A percentile compares a stretch with the other conserved stretches of the same genome.
Evolutionary conservation across 345 rosid species (phyloP).

Genomic region (Eucalyptus caleyi): DNA sequence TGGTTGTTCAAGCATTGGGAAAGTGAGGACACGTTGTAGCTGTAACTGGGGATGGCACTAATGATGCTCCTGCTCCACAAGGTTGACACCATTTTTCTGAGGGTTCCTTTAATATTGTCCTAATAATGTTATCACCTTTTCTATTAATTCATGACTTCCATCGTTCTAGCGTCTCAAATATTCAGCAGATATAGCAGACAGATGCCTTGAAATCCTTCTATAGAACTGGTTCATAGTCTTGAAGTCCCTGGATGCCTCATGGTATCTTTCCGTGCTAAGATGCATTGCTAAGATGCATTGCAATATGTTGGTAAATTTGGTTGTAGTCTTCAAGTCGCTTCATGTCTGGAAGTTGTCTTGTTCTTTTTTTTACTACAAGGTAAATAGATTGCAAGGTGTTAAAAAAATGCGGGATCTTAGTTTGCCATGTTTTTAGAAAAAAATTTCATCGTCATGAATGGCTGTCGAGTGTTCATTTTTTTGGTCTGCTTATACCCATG

Average conservation of each 20-base stretch:
- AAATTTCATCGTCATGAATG: not conserved
- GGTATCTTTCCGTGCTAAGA: not conserved
- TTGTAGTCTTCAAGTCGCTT: not conserved
- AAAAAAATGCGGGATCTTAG: not conserved
- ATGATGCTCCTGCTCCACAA: conserved; percentile 37
- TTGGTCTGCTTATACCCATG: not conserved
- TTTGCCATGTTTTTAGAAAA: not conserved
- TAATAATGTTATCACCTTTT: not conserved
- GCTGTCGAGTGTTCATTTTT: not conserved
- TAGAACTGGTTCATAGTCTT: not conserved
- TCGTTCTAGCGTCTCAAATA: not conserved
- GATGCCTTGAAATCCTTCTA: not conserved
- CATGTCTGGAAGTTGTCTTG: not conserved
- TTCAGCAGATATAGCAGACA: not conserved
- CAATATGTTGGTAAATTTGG: not conserved
- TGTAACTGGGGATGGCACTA: not conserved
- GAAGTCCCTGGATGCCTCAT: not conserved
- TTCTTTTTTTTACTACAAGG: not conserved
- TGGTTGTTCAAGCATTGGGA: conserved; percentile 27
- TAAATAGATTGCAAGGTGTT: not conserved
- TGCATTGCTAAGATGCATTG: too few species aligned
- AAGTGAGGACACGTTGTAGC: not conserved
- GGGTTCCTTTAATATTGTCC: not conserved
- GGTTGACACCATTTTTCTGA: not conserved
- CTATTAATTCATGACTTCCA: not conserved